phyloP scores from a whole-genome alignment of 2,329 filamentous ascomycete species.

The Xylaria sp. region DNA sequence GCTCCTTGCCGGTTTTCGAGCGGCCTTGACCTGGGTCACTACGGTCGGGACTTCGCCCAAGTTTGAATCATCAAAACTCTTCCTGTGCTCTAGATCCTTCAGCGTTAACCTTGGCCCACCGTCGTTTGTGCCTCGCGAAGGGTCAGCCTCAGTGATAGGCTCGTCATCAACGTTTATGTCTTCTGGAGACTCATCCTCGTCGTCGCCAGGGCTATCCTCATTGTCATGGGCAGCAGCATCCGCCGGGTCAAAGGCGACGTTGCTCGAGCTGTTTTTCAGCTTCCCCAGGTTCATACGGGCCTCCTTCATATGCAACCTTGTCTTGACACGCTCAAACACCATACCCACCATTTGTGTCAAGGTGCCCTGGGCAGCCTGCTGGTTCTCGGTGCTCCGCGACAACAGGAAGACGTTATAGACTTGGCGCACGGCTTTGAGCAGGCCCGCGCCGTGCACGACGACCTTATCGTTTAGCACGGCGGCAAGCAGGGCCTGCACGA shows the following conservation, averaged over 20 bases:
- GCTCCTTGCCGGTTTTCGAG: slow-evolving; percentile 56
- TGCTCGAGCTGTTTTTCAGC: slow-evolving; percentile 63
- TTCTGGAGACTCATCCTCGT: slow-evolving; percentile 50
- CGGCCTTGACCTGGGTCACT: slow-evolving; percentile 69
- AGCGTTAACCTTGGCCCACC: slow-evolving; percentile 67
- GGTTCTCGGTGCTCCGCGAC: slow-evolving; percentile 91
- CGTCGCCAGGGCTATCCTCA: slow-evolving; percentile 44
- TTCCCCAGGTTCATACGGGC: slow-evolving; percentile 69
- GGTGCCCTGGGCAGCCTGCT: slow-evolving; percentile 96
- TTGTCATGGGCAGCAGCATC: slow-evolving; percentile 50
- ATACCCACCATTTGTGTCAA: slow-evolving; percentile 98
- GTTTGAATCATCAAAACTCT: slow-evolving; percentile 75
- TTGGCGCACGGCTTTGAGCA: slow-evolving; percentile 95
- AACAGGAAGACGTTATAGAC: slow-evolving; percentile 99
- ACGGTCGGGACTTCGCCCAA: slow-evolving; percentile 74
- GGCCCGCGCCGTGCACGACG: slow-evolving; percentile 93
- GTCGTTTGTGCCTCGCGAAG: slow-evolving; percentile 48
- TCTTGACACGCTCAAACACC: slow-evolving; percentile 94
- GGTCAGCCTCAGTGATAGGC: slow-evolving; percentile 43
- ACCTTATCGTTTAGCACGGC: slow-evolving; percentile 99
- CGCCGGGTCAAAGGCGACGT: slow-evolving; percentile 61
- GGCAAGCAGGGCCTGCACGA: slow-evolving; percentile 94
- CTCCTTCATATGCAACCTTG: slow-evolving; percentile 87
- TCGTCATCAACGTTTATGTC: slow-evolving; percentile 47
- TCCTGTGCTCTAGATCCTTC: slow-evolving; percentile 73